Percentiles rank a stretch among this genome's conserved stretches.
Conservation (phyloP, 352 stramenopile genomes). For the Globisporangium apiculatum region DNA sequence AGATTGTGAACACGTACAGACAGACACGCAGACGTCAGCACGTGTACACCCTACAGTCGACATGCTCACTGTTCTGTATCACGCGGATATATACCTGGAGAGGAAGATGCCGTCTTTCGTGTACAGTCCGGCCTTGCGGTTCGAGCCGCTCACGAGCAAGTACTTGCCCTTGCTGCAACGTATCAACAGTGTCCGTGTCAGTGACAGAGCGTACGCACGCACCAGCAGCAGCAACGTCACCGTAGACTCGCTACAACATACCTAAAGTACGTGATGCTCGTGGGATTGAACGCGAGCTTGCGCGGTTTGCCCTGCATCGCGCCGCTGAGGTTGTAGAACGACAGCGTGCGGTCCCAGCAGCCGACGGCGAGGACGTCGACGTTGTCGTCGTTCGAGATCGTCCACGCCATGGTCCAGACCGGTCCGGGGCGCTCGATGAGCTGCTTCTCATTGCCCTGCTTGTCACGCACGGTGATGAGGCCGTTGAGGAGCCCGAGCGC, state of each 20-base stretch:
- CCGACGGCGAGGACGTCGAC: slow-evolving; percentile 87
- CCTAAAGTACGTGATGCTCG: slow-evolving; percentile 85
- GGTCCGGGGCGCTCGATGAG: slow-evolving; percentile 83
- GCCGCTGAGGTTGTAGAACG: slow-evolving; percentile 88
- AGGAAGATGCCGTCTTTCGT: slow-evolving; percentile 84
- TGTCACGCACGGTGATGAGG: slow-evolving; percentile 88
- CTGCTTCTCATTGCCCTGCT: slow-evolving; percentile 87
- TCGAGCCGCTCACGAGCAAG: slow-evolving; percentile 83
- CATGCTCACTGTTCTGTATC: too few relatives aligned
- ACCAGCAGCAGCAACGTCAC: not conserved
- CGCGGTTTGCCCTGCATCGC: slow-evolving; percentile 80
- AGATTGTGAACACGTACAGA: too few relatives aligned
- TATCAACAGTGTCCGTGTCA: not conserved
- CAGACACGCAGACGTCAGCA: too few relatives aligned
- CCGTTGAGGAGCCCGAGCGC: slow-evolving; percentile 91
- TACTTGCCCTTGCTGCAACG: slow-evolving; percentile 82
- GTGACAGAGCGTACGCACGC: not conserved
- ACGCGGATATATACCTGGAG: slow-evolving; percentile 22
- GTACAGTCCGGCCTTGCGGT: slow-evolving; percentile 85
- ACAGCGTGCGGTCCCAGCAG: slow-evolving; percentile 92
- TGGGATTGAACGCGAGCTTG: slow-evolving; percentile 91
- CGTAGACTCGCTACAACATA: slow-evolving; percentile 5
- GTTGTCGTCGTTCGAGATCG: slow-evolving; percentile 68
- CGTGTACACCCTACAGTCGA: too few relatives aligned
- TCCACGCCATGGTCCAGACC: slow-evolving; percentile 87